Percentiles rank a stretch among this genome's conserved stretches.
These are phyloP conservation scores for Pythium coloratum DNA, from an alignment of 352 stramenopile genomes.

Conservation along the genomic window DNA sequence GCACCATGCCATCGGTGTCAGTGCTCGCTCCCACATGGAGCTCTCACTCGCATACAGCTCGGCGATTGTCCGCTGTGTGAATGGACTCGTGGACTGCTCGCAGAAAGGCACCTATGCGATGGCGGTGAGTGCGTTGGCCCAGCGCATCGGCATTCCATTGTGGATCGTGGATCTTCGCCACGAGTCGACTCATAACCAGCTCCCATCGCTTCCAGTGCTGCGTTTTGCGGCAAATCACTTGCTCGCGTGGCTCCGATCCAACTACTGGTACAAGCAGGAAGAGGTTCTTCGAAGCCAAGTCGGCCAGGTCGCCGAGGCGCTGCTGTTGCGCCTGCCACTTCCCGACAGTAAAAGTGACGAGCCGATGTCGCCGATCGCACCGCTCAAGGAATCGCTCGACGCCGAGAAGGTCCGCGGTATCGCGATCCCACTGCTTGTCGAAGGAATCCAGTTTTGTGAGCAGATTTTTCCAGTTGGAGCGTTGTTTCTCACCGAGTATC, in stretches of 20 bases:
- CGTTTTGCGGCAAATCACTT: slow-evolving; percentile 86
- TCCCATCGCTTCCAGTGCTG: slow-evolving; percentile 89
- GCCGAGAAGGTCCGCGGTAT: slow-evolving; percentile 54
- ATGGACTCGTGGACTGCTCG: slow-evolving; percentile 79
- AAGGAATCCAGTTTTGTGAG: slow-evolving; percentile 56
- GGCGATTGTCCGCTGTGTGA: slow-evolving; percentile 76
- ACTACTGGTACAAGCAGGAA: slow-evolving; percentile 89
- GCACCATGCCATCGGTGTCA: slow-evolving; percentile 65
- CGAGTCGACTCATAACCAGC: slow-evolving; percentile 91
- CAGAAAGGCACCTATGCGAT: slow-evolving; percentile 77
- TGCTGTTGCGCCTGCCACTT: slow-evolving; percentile 27
- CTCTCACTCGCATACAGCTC: slow-evolving; percentile 69
- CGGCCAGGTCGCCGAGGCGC: slow-evolving; percentile 36
- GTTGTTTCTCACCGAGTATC: slow-evolving; percentile 36
- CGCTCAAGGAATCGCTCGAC: slow-evolving; percentile 34
- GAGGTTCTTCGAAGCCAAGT: slow-evolving; percentile 49
- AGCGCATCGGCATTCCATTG: slow-evolving; percentile 88
- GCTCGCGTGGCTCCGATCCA: slow-evolving; percentile 82
- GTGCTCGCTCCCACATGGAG: slow-evolving; percentile 77
- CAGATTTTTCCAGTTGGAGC: slow-evolving; percentile 40
- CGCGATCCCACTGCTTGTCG: slow-evolving; percentile 62
- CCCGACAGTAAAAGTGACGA: slow-evolving; percentile 8
- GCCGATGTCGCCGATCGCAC: not conserved
- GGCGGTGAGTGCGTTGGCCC: slow-evolving; percentile 75
- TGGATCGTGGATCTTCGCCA: slow-evolving; percentile 94